phyloP scores from a whole-genome alignment of 129 eudicot genomes.

The Flaveria trinervia region DNA sequence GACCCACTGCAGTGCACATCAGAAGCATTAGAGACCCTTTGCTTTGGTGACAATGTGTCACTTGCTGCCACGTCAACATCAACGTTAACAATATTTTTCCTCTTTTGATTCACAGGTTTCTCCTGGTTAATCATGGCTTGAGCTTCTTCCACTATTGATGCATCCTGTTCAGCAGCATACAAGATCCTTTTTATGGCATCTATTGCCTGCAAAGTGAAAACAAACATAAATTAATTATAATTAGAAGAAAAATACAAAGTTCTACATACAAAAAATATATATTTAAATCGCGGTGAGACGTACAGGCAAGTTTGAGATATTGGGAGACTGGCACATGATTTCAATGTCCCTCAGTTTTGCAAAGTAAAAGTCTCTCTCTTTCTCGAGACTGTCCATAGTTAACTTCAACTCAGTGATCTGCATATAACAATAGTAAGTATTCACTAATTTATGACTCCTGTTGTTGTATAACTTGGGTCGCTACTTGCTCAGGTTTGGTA shows the following conservation, averaged over 20 bases:
- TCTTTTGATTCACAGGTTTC: constrained; percentile 57
- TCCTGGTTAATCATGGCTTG: constrained; percentile 60
- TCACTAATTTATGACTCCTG: constrained; percentile 6
- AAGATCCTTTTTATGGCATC: constrained; percentile 76
- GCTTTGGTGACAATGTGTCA: constrained; percentile 69
- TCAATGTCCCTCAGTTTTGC: constrained; percentile 90
- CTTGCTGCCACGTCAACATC: constrained; percentile 81
- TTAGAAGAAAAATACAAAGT: background rate
- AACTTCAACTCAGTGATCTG: constrained; percentile 91
- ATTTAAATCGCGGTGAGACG: background rate
- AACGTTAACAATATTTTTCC: constrained; percentile 62
- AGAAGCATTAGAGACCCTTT: constrained; percentile 73
- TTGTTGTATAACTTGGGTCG: background rate
- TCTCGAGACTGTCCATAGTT: constrained; percentile 84
- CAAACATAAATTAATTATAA: background rate
- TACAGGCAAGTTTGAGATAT: constrained; percentile 72
- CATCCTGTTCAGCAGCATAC: constrained; percentile 81
- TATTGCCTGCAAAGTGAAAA: constrained; percentile 46
- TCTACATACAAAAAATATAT: background rate
- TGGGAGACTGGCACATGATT: constrained; percentile 81
- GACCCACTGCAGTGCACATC: constrained; percentile 94
- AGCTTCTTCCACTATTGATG: constrained; percentile 80
- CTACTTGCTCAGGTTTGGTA: constrained; percentile 15
- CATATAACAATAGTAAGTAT: constrained; percentile 20
- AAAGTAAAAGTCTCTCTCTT: constrained; percentile 97